Evolutionary conservation across 2,329 filamentous ascomycete species (phyloP), one percentile per base, ranked within the genome.

Genomic region (Diaporthe citrichinensis): DNA sequence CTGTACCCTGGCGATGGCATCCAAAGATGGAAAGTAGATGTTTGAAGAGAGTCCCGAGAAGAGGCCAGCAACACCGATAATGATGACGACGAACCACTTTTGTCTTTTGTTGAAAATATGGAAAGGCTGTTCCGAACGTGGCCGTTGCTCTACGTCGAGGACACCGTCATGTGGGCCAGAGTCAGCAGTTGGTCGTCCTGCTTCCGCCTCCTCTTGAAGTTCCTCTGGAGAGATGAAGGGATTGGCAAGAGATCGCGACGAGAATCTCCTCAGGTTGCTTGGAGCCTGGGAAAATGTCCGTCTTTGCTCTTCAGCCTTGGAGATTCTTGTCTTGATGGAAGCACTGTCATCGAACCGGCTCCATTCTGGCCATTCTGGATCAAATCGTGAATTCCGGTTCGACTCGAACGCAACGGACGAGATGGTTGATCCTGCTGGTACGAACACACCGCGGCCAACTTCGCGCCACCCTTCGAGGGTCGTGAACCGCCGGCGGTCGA

Each of bases 21-120:
- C 81, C 8, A 88, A 76, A 0, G 86, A 84, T 0, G 88, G 87
- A 67, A 88, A 84, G 81, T 89, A 90, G 71, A 90, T 89, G 75
- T 87, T 88, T 39, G 85, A 86, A 7, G 88, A 87, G 10, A 88
- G 78, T 1, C 89, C 88, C 3, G 88, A 89, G 80, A 91, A 90
- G 46, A 90, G 81, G 0, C 86, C 87, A 1, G 88, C 89, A 1
- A 87, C 79, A 1, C 88, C 85, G 41, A 89, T 86, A 72, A 88
- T 87, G 79, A 85, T 83, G 34, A 89, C 85, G 41, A 90, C 85
- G 75, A 86, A 78, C 75, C 85, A 83, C 78, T 88, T 89, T 78
- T 87, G 81, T 28, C 77, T 77, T 8, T 76, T 74, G 2, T 80
- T 81, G 76, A 86, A 86, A 25, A 85, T 78, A 58, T 85, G 83